Percentiles rank a stretch among this genome's conserved stretches.
These are phyloP conservation scores for Gracilaria caudata DNA, from an alignment of 23 red algal genomes.

Conservation along the genomic window DNA sequence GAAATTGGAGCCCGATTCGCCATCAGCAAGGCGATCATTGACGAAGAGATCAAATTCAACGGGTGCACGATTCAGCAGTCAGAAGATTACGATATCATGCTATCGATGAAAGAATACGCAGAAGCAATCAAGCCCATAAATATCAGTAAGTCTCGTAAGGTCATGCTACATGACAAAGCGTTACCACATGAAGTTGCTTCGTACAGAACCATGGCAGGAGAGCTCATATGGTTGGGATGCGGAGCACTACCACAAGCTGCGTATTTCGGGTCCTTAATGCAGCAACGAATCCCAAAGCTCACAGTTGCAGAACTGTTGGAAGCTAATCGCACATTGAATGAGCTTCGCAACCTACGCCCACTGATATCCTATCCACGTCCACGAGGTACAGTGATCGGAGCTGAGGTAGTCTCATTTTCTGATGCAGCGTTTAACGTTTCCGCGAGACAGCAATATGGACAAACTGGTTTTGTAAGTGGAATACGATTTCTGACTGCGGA, in stretches of 20 bases:
- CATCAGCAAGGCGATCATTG: constrained; percentile 2
- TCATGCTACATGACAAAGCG: not conserved
- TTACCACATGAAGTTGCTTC: not conserved
- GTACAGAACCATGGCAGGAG: constrained; percentile 13
- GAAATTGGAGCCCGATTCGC: not conserved
- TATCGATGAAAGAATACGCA: not conserved
- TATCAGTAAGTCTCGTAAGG: not conserved
- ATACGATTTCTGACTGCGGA: not conserved
- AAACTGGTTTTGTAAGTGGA: constrained; percentile 34
- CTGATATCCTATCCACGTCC: not conserved
- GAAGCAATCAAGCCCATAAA: not conserved
- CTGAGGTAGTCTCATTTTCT: constrained; percentile 25
- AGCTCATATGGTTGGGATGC: constrained; percentile 15
- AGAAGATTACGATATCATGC: not conserved
- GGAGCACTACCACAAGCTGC: not conserved
- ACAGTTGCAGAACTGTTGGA: constrained; percentile 27
- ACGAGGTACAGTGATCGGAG: not conserved
- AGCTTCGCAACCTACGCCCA: constrained; percentile 17
- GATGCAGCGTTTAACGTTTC: constrained; percentile 48
- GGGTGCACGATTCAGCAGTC: not conserved
- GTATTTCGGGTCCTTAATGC: constrained; percentile 24
- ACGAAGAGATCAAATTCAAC: constrained; percentile 32
- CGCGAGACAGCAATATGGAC: constrained; percentile 5
- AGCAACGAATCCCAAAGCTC: constrained; percentile 6
- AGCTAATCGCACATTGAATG: not conserved